Base-by-base conservation (phyloP, 1,284 basidiomycete species). In the Ustilago crameri region DNA sequence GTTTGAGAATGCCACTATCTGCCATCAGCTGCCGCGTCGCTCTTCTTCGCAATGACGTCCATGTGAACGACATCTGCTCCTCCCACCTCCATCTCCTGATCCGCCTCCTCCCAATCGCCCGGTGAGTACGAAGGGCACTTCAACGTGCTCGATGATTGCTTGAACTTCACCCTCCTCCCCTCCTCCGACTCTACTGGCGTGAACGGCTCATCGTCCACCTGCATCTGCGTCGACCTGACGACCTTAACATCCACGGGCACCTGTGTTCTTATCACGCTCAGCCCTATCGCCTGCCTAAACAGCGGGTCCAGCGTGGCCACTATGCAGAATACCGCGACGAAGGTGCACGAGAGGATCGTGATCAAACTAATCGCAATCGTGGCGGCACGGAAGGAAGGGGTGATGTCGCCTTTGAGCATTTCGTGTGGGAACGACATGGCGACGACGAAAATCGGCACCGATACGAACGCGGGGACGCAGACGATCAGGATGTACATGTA, bases 261-360 rank as follows among this genome's bases (percentile, higher is more conserved):
- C 12, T 54, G 51, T 1, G 22, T 50, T 0, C 56, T n/a, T 4
- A 54, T 34, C 5, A 65, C 23, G 35, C 54, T 65, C 17, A 69
- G 49, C 0, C 66, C 66, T 9, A 69, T 55, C 5, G 43, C 66
- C 2, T 59, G 59, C 2, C 60, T 23, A 37, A 70, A 70, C n/a
- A 70, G 34, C 0, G 67, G 67, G n/a, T 70, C 67, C 17, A 70
- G 27, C 10, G 60, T 64, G 2, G 50, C 35, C 9, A 64, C 51
- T 3, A 52, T 58, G 23, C 60, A 64, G 17, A 59, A 70, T 2
- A 22, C 41, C 20, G 41, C 18, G 5, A 60, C 43, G 18, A 52
- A 44, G 10, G 41, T 59, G 35, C 66, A 59, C 15, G 51, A 55
- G 1, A 44, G 1, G 10, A 68, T 20, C 2, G 59, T 51, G 32